Evolutionary conservation across 192 early-diverging fungal species (phyloP), one percentile per base, ranked within the genome.

Genomic region (Endogone sp.): DNA sequence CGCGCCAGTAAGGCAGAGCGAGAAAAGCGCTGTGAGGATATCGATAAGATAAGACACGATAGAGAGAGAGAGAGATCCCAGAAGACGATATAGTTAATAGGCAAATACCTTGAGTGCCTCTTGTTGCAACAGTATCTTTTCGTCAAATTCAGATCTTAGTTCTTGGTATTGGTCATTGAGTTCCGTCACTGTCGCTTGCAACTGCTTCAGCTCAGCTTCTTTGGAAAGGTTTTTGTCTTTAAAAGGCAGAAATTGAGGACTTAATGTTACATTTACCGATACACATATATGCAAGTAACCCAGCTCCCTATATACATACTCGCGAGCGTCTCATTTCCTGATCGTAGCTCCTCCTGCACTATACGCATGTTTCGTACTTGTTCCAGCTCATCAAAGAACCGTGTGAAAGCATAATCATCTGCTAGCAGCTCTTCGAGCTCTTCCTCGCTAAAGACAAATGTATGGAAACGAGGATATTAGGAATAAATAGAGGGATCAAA

Each of bases 321-420:
- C 26, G 54, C 30, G n/a, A 54, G 63, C 63, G 16, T 63, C 59
- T 85, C 81, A 26, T 85, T 85, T 62, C 80, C 83, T 60, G 71
- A 75, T 69, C 76, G 71, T 29, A 77, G 72, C n/a, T 80, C 83
- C 26, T 72, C 66, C 65, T 82, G 79, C 26, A 82, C 70, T 3
- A 79, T 77, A 62, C 79, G 75, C 29, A 71, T 67, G 56, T 81
- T 63, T 71, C 78, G 23, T 68, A 81, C 69, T 71, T 77, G 55
- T 21, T 82, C 80, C 49, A 79, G 59, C 0, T 30, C 57, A 21
- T 76, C 58, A 63, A 82, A 73, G 57, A 82, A 82, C 31, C 73
- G 30, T 26, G 79, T 77, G 28, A 82, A 82, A 10, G 75, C 60
- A 21, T 61, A 30, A 60, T 82, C 80, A 64, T 75, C 79, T 2